Evolutionary conservation across 805 yeast genomes (phyloP).

Genomic region (Saturnispora halmiae): DNA sequence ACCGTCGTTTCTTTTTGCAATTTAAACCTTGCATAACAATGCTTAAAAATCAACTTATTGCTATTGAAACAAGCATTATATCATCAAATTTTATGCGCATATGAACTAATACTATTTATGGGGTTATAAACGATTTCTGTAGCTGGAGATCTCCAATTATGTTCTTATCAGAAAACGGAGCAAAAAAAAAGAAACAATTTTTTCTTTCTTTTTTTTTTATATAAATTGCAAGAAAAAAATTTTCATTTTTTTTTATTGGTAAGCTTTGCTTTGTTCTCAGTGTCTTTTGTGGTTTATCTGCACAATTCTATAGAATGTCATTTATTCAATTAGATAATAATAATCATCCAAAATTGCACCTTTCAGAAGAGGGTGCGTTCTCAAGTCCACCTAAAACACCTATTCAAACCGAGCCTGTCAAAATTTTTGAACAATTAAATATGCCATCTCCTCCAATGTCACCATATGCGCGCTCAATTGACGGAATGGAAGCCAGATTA

Average conservation of each 20-base stretch:
- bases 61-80: too few species aligned
- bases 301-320: too few species aligned
- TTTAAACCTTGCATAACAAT: too few species aligned
- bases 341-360: too few species aligned
- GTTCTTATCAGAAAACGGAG: background rate
- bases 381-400: background rate
- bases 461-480: slow-evolving; percentile 26
- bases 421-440: slow-evolving; percentile 11
- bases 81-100: background rate
- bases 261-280: too few species aligned
- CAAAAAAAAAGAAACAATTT: too few species aligned
- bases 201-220: background rate
- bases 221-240: background rate
- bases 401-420: background rate
- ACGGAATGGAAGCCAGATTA: slow-evolving; percentile 23
- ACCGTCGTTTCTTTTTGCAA: too few species aligned
- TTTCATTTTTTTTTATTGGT: background rate
- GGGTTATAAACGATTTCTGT: too few species aligned
- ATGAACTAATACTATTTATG: background rate
- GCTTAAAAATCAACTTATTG: too few species aligned
- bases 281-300: too few species aligned
- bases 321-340: background rate
- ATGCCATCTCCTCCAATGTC: slow-evolving; percentile 34
- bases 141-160: background rate
- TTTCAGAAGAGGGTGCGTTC: background rate